Base-by-base conservation (phyloP, 2,329 filamentous ascomycete species). In the Beauveria scarabaeidicola region DNA sequence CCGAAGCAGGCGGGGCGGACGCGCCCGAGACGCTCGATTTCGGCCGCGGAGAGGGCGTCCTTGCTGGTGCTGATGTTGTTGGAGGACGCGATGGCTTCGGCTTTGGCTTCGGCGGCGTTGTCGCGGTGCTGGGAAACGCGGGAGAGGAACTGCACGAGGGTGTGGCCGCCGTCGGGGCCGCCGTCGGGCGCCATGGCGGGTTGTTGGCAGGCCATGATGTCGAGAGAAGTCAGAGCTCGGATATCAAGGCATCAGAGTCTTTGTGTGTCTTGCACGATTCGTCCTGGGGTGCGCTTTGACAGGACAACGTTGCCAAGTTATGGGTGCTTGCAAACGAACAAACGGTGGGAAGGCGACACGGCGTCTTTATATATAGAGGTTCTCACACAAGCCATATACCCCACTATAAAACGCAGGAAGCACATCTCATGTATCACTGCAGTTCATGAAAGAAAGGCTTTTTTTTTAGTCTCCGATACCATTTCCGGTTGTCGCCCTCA, bases 21-120 rank as follows among this genome's bases (percentile, higher is more conserved):
- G 58, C 85, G 78, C 51, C 86, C 86, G 1, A 89, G 75, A 17
- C 78, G 76, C 65, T 89, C 83, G 51, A 89, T 73, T 56, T 77
- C 75, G 19, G 66, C 63, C 19, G 68, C 66, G 51, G 67, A 61
- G 1, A 61, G 61, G n/a, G 44, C 32, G 17, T 52, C 51, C 8
- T 52, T 25, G 21, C 13, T 29, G n/a, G 15, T 47, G 57, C 27
- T 53, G 57, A 15, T 53, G 40, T 57, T 47, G 44, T 48, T 48
- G 54, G 54, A 38, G 11, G 48, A n/a, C 8, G 48, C 17, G 17
- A 40, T 25, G 29, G 15, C 58, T n/a, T 40, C 5, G 32, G 19
- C n/a, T 46, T 36, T 6, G 32, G 32, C 11, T 36, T 36, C 32
- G 11, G 32, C 56, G 48, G 40, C 38, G 2, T 25, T 27, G 41